Evolutionary conservation across 2,329 filamentous ascomycete species (phyloP), one percentile per base, ranked within the genome.

Genomic region (Fusarium nematophilum): DNA sequence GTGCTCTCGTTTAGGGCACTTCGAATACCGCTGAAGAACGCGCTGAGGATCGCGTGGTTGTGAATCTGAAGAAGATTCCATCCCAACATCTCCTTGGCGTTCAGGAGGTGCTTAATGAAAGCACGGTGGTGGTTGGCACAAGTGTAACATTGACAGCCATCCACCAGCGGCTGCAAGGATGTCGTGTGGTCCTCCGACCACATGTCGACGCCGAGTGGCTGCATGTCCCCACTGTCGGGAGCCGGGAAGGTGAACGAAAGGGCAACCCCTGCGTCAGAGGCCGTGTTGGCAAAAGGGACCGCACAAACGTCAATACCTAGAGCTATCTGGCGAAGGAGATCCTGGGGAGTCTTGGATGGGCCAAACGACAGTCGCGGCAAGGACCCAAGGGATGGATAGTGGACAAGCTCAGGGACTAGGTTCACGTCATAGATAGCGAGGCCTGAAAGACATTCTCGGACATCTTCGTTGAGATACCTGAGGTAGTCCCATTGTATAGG

Each of bases 31-130:
- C 79, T 74, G 73, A 98, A 97, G 78, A 98, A 97, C 0, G 77
- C 69, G 38, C 85, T 83, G 47, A 96, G 75, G 7, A 90, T 77
- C 57, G 88, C 83, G 72, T 96, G 88, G 73, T 99, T 99, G 77
- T 99, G 95, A 4, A 97, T 83, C 73, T 98, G 94, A 7, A 99
- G 81, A 7, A 99, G 82, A 0, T 90, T 91, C 95, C 95, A 99
- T 18, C 90, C 94, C 5, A 97, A 86, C 95, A 99, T 98, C 76
- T 99, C 95, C 71, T 93, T 96, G 1, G 95, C 93, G 39, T 86
- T 83, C 6, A 99, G 85, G 1, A 98, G 83, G 74, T 99, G 95
- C 63, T 93, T 90, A 29, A 99, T 71, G 75, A 91, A 99, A 0
- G 95, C 94, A 43, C 89, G 82, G 75, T 97, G 92, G 74, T 98